These are phyloP conservation scores for Halophytophthora batemanensis DNA, from an alignment of 352 stramenopile species.

Conservation along the genomic window DNA sequence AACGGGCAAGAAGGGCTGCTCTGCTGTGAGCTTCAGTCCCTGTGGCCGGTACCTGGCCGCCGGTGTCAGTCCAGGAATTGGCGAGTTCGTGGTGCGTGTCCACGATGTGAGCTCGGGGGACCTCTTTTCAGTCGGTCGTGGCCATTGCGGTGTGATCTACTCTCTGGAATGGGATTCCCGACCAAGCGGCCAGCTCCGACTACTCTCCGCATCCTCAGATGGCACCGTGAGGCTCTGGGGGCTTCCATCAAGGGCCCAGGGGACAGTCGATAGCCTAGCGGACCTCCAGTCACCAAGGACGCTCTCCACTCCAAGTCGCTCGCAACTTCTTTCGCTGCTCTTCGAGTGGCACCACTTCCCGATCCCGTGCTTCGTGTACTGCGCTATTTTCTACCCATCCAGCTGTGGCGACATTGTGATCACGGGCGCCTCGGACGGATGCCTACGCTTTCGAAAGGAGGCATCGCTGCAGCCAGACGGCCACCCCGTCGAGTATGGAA, in stretches of 20 bases:
- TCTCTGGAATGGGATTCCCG: slow-evolving; percentile 44
- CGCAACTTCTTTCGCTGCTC: slow-evolving; percentile 6
- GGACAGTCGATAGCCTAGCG: background rate
- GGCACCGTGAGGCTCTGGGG: slow-evolving; percentile 46
- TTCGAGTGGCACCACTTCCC: slow-evolving; percentile 61
- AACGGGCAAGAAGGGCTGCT: slow-evolving; percentile 57
- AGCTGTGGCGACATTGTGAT: slow-evolving; percentile 28
- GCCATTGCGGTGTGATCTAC: slow-evolving; percentile 60
- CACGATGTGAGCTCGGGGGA: slow-evolving; percentile 41
- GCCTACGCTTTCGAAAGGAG: slow-evolving; percentile 37
- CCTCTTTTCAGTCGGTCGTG: slow-evolving; percentile 31
- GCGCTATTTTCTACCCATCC: slow-evolving; percentile 45
- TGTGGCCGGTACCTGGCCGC: slow-evolving; percentile 53
- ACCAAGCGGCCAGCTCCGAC: slow-evolving; percentile 8
- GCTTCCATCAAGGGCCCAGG: slow-evolving; percentile 7
- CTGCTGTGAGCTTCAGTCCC: slow-evolving; percentile 53
- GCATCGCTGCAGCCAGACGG: slow-evolving; percentile 21
- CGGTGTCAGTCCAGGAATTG: slow-evolving; percentile 29
- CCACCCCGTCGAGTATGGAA: slow-evolving; percentile 6
- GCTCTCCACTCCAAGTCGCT: background rate
- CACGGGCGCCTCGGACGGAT: slow-evolving; percentile 51
- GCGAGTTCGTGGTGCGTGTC: slow-evolving; percentile 42
- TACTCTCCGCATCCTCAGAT: slow-evolving; percentile 63
- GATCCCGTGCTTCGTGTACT: slow-evolving; percentile 60
- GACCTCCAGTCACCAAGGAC: slow-evolving; percentile 4